Percentiles rank a stretch among this genome's conserved stretches.
Evolutionary conservation across 352 stramenopile genomes (phyloP).

Genomic region (Phytophthora tentaculata): DNA sequence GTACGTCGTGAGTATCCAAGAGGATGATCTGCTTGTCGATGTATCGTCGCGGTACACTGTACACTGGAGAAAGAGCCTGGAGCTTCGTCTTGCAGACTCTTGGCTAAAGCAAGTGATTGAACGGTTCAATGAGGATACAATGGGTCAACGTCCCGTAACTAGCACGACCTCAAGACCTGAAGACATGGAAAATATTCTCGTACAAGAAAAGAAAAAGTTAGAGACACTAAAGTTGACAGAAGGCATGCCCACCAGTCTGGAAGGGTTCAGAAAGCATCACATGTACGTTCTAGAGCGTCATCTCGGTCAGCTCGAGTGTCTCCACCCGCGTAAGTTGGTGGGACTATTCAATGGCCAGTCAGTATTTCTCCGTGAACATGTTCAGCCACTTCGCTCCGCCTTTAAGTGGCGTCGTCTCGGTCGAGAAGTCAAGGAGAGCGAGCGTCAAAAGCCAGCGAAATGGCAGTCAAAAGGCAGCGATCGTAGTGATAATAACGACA

Average conservation of each 20-base stretch:
- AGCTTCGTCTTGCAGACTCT: conserved; percentile 56
- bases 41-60: conserved; percentile 67
- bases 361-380: conserved; percentile 70
- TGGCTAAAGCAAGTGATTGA: conserved; percentile 57
- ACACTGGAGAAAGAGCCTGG: conserved; percentile 69
- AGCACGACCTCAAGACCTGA: not conserved
- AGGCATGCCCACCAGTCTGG: conserved; percentile 77
- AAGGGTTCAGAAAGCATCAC: conserved; percentile 82
- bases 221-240: conserved; percentile 53
- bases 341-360: conserved; percentile 81
- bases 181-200: conserved; percentile 26
- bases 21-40: conserved; percentile 57
- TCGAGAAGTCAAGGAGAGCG: conserved; percentile 59
- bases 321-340: conserved; percentile 73
- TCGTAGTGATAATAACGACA: conserved; percentile 17
- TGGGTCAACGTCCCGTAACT: not conserved
- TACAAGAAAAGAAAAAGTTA: conserved; percentile 44
- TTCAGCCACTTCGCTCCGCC: conserved; percentile 61
- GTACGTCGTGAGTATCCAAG: conserved; percentile 70
- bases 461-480: conserved; percentile 40
- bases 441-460: conserved; percentile 64
- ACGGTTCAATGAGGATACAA: conserved; percentile 44
- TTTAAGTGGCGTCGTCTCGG: conserved; percentile 78
- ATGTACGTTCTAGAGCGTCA: conserved; percentile 83
- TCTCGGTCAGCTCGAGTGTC: conserved; percentile 62